Evolutionary conservation across 2,329 filamentous ascomycete genomes (phyloP).

Genomic region (Epichloe sp.): DNA sequence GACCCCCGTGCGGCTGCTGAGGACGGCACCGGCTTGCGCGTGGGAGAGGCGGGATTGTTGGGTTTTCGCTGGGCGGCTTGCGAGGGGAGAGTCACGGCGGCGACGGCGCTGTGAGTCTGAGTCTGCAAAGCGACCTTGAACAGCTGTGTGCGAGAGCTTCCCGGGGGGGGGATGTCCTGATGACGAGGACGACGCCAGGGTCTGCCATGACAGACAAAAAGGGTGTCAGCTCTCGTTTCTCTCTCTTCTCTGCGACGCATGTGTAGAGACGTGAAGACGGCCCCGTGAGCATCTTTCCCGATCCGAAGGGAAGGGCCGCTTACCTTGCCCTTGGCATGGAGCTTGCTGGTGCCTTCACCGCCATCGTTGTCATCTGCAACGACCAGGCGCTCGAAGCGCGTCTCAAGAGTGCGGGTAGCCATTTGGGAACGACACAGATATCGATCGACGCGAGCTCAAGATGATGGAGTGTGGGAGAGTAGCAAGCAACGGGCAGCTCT

Average conservation of each 20-base stretch:
- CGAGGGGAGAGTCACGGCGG: conserved; percentile 56
- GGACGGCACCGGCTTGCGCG: conserved; percentile 34
- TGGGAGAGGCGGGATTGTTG: conserved; percentile 34
- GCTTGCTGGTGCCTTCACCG: conserved; percentile 30
- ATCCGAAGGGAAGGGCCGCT: conserved; percentile 1
- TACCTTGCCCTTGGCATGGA: conserved; percentile 69
- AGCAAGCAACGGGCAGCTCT: not conserved
- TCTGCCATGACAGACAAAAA: conserved; percentile 12
- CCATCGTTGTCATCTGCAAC: conserved; percentile 79
- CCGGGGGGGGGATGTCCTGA: conserved; percentile 28
- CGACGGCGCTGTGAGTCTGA: conserved; percentile 52
- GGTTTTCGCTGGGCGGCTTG: conserved; percentile 46
- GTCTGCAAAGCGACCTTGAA: conserved; percentile 77
- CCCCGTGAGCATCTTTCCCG: not conserved
- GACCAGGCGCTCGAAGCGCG: conserved; percentile 78
- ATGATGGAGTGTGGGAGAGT: not conserved
- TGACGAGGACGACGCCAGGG: conserved; percentile 16
- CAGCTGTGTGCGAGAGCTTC: conserved; percentile 60
- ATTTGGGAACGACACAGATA: conserved; percentile 25
- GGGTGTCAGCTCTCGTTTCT: not conserved
- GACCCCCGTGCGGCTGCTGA: conserved; percentile 16
- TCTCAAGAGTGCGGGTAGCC: conserved; percentile 68
- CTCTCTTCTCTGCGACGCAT: not conserved
- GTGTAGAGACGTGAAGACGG: not conserved
- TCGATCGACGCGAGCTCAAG: not conserved